Percentiles rank a stretch among this genome's conserved stretches.
These are phyloP conservation scores for Podospora tetraspora DNA, from an alignment of 495 filamentous ascomycete species.

Conservation along the genomic window DNA sequence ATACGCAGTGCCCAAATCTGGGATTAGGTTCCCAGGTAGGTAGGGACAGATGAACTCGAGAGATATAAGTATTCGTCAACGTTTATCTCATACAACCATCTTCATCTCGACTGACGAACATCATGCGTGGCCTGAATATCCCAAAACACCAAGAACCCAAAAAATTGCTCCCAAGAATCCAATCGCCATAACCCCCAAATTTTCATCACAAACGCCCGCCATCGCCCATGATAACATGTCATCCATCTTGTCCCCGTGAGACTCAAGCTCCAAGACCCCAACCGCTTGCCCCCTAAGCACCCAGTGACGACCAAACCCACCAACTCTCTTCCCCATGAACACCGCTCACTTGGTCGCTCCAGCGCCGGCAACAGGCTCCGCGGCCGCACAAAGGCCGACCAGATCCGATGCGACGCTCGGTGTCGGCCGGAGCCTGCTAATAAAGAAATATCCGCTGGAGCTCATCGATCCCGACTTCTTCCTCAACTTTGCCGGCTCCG, in stretches of 20 bases:
- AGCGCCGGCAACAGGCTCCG: conserved; percentile 2
- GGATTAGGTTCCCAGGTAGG: too few species aligned
- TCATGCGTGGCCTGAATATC: neutral
- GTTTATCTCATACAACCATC: neutral
- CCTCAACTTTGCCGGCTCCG: neutral
- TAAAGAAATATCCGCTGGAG: neutral
- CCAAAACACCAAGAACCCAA: neutral
- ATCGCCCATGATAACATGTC: neutral
- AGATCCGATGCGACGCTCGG: conserved; percentile 7
- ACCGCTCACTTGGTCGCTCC: neutral
- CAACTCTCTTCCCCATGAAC: neutral
- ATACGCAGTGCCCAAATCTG: too few species aligned
- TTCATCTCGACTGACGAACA: neutral
- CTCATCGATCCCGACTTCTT: neutral
- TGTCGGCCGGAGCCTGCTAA: neutral
- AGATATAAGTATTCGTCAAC: neutral
- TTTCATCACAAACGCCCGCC: neutral
- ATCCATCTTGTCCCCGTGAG: neutral
- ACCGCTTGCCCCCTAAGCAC: neutral
- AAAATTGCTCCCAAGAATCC: neutral
- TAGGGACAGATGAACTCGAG: neutral
- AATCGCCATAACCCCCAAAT: neutral
- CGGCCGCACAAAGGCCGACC: conserved; percentile 4
- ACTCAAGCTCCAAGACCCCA: neutral
- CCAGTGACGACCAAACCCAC: neutral